Evolutionary conservation across 2,329 filamentous ascomycete genomes (phyloP), one percentile per base, ranked within the genome.

Genomic region (Colletotrichum sp.): DNA sequence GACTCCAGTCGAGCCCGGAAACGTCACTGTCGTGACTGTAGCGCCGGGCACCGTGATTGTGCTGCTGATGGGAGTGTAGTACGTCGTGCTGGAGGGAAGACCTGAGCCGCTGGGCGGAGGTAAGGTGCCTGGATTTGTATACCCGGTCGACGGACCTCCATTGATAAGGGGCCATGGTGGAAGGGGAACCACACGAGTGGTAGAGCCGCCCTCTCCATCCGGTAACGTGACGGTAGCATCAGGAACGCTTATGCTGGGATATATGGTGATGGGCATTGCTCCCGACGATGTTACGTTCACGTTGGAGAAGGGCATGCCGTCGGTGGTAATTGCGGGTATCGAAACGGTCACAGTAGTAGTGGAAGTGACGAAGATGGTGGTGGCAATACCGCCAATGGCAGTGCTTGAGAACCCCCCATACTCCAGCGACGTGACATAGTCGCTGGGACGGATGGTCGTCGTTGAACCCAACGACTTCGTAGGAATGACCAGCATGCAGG

Each of bases 401-500:
- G 67, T 74, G 6, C 68, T 77, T 15, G 76, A 77, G 7, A 64
- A 76, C 6, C 65, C 55, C 9, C 78, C 79, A 24, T 78, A 79
- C 67, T 80, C 78, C 24, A 79, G 58, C 30, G 76, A 79, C 3
- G 78, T 80, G 10, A 69, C 76, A 30, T 78, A 80, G 43, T 36
- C 66, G 36, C 65, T 56, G 13, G 73, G 77, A 15, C 13, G 12
- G 55, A 81, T 81, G 2, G 76, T 79, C 6, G 79, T 76, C 2
- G 70, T 21, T 10, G 48, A 48, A 1, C 55, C 36, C 6, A 81
- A 48, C 3, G 71, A 15, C 24, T 70, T 80, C 3, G 78, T 80
- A 1, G 79, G 80, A 26, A 82, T 48, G 9, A 81, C 77, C 9
- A 81, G 48, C 43, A 81, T 52, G 71, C 79, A 81, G 8, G 73